Percentiles rank a stretch among this genome's conserved stretches.
Evolutionary conservation across 202 grass and related monocot species (phyloP).

Genomic region (Panicum hallii): DNA sequence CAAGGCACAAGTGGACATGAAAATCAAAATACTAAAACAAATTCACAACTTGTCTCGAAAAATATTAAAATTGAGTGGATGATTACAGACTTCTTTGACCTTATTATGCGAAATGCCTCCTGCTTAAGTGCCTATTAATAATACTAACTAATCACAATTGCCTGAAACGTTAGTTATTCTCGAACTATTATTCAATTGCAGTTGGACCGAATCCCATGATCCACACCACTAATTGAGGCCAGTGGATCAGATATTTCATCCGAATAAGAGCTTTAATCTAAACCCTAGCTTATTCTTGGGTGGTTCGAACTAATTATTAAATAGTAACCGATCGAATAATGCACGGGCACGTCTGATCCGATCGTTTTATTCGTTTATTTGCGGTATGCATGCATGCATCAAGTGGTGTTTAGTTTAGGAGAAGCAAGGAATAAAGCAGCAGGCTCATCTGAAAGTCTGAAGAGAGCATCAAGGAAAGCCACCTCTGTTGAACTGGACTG

Average conservation of each 20-base stretch:
- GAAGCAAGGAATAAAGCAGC: slow-evolving; percentile 58
- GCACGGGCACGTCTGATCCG: neutral
- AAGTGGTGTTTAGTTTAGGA: slow-evolving; percentile 26
- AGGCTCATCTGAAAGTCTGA: neutral
- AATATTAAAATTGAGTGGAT: neutral
- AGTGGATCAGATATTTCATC: slow-evolving; percentile 23
- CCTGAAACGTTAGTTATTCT: neutral
- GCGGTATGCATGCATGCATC: neutral
- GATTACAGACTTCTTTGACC: neutral
- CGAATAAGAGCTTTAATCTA: neutral
- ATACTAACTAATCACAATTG: neutral
- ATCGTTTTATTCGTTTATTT: slow-evolving; percentile 19
- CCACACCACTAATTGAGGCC: slow-evolving; percentile 21
- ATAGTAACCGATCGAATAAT: neutral
- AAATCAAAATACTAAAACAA: neutral
- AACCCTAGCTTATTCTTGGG: neutral
- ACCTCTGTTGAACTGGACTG: slow-evolving; percentile 41
- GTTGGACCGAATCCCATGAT: slow-evolving; percentile 21
- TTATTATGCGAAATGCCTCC: neutral
- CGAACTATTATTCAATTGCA: neutral
- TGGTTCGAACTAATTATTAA: slow-evolving; percentile 31
- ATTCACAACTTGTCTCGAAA: neutral
- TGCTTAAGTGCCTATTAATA: neutral
- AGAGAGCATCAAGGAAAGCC: slow-evolving; percentile 37
- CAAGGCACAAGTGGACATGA: neutral